Percentiles rank a stretch among this genome's conserved stretches.
These are phyloP conservation scores for Penicillium daleae DNA, from an alignment of 495 filamentous ascomycete species.

Conservation along the genomic window DNA sequence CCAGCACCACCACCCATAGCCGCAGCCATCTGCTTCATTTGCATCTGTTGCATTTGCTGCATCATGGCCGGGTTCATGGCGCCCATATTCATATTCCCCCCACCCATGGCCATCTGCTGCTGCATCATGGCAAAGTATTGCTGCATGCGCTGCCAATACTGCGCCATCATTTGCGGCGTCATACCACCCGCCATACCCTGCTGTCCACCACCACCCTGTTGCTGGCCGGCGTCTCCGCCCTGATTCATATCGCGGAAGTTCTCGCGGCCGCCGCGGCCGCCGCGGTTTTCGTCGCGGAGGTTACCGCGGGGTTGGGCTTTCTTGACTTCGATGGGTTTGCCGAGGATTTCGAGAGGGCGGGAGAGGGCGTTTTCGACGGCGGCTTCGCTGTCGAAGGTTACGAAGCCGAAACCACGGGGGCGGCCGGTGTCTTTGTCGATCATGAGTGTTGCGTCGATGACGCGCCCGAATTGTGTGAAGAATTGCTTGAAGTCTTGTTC, in stretches of 20 bases:
- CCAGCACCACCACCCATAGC: conserved; percentile 58
- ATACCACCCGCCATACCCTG: conserved; percentile 62
- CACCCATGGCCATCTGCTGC: conserved; percentile 62
- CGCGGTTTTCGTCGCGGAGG: conserved; percentile 83
- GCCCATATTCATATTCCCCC: conserved; percentile 59
- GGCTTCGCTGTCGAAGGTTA: conserved; percentile 94
- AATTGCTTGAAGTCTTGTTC: conserved; percentile 95
- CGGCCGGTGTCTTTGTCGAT: conserved; percentile 99
- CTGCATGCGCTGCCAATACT: conserved; percentile 97
- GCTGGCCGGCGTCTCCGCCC: conserved; percentile 50
- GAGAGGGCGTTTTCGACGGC: conserved; percentile 91
- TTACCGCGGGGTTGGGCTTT: conserved; percentile 96
- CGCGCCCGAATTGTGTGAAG: conserved; percentile 93
- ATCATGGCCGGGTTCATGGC: conserved; percentile 82
- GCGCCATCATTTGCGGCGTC: conserved; percentile 95
- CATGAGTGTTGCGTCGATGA: conserved; percentile 97
- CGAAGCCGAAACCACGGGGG: conserved; percentile 96
- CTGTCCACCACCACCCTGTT: conserved; percentile 43
- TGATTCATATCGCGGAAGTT: conserved; percentile 61
- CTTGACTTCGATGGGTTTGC: conserved; percentile 97
- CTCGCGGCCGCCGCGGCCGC: conserved; percentile 58
- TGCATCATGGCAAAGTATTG: conserved; percentile 95
- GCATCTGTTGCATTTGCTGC: conserved; percentile 77
- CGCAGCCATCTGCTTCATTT: conserved; percentile 61
- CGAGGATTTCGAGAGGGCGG: conserved; percentile 83